Conservation (phyloP, 345 rosid species). For the Barbarea vulgaris region DNA sequence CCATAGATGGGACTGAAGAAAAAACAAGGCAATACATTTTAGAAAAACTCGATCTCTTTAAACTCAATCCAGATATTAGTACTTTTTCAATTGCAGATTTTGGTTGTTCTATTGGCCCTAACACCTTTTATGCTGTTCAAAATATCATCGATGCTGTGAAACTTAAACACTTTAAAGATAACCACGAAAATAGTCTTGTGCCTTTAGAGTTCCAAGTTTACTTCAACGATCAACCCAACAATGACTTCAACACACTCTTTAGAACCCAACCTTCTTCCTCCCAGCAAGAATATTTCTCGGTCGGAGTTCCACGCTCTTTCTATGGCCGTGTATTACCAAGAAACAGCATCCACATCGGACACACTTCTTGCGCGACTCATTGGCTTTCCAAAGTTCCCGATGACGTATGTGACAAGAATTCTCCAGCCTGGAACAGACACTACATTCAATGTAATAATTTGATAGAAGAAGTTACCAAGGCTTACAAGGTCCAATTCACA, state of each 20-base stretch:
- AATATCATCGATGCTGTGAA: constrained; percentile 19
- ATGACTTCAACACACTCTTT: constrained; percentile 52
- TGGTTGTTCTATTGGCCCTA: constrained; percentile 31
- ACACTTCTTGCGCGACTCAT: constrained; percentile 27
- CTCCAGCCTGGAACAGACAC: constrained; percentile 38
- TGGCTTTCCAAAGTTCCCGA: constrained; percentile 45
- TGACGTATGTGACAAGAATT: constrained; percentile 3
- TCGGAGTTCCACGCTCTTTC: constrained; percentile 47
- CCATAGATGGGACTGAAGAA: not conserved
- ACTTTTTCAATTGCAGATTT: constrained; percentile 14
- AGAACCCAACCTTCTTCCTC: constrained; percentile 20
- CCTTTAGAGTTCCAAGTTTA: constrained; percentile 36
- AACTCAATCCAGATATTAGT: not conserved
- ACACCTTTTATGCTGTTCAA: constrained; percentile 31
- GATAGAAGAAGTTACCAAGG: constrained; percentile 28
- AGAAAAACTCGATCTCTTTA: not conserved
- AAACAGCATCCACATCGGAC: constrained; percentile 33
- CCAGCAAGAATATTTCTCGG: constrained; percentile 10
- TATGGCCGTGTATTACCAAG: constrained; percentile 38
- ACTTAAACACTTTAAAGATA: not conserved
- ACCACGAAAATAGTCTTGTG: not conserved
- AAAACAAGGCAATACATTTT: constrained; percentile 15
- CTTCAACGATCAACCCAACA: constrained; percentile 46
- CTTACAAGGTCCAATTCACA: constrained; percentile 38
- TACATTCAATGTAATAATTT: constrained; percentile 25